Conservation (phyloP, 495 filamentous ascomycete genomes). For the Hyaloscypha variabilis region DNA sequence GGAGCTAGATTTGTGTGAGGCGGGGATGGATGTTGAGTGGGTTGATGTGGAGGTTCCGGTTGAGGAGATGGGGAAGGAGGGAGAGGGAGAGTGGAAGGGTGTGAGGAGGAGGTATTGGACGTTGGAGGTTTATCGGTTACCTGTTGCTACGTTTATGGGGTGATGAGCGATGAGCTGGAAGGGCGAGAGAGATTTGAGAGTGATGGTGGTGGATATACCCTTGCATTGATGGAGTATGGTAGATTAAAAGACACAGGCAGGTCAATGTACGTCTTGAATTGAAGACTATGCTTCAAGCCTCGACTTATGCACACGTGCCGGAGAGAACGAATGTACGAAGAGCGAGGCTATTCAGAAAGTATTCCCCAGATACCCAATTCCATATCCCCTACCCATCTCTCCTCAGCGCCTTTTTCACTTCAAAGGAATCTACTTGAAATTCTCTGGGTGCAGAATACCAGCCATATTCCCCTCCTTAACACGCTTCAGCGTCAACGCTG, state of each 20-base stretch:
- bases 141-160: constrained; percentile 49
- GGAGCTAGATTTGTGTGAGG: constrained; percentile 90
- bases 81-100: constrained; percentile 76
- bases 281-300: not conserved
- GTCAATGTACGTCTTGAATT: not conserved
- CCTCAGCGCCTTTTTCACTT: not conserved
- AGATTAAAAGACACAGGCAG: not conserved
- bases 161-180: constrained; percentile 23
- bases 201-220: no score
- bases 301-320: not conserved
- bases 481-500: constrained; percentile 87
- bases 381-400: not conserved
- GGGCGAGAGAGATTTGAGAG: not conserved
- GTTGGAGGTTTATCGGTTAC: constrained; percentile 72
- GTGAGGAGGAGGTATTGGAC: constrained; percentile 88
- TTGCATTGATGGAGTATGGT: not conserved
- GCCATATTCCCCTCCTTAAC: constrained; percentile 76
- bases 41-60: constrained; percentile 73
- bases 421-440: constrained; percentile 39
- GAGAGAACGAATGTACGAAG: not conserved
- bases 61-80: constrained; percentile 46
- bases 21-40: constrained; percentile 90
- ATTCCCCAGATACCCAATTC: not conserved
- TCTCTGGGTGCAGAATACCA: constrained; percentile 76
- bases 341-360: not conserved